Evolutionary conservation across 164 flowering plant species (phyloP), one percentile per base, ranked within the genome.

Genomic region (Vitis cinerea): DNA sequence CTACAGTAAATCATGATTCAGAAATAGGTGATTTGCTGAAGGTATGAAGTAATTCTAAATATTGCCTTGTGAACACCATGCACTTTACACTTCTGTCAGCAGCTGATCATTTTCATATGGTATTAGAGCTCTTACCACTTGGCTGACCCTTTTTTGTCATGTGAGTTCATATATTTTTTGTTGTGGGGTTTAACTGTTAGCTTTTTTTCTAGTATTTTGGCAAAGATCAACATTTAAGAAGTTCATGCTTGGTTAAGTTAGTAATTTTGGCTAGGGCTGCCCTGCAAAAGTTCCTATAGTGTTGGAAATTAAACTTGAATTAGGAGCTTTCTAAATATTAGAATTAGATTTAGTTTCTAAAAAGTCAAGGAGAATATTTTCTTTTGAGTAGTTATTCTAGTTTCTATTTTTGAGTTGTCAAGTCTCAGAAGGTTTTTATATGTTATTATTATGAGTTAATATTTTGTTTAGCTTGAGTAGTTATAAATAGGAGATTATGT

Each of bases 31-130:
- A 65, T 48, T 27, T 44, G 7, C 19, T 65, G 59, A 65, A 65
- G 58, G 68, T 65, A 50, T 30, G 59, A 8, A 94, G 72, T 23
- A 23, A 23, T 23, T 23, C 27, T 23, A 23, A 23, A 23, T 23
- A 23, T 1, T 23, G 27, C 12, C 50, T 57, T 59, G n/a, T 59
- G 29, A 58, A 16, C 55, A 10, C 30, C 59, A 14, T 15, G 7
- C 13, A 65, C 37, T 65, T 50, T 65, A 60, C 23, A 2, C 17
- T 56, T 9, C 52, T 30, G 16, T 66, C 60, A 12, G 14, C 10
- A 10, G 17, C 44, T 10, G 9, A 31, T 31, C 3, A 16, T 61
- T 19, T 19, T 19, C 23, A 19, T 15, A 14, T 13, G 8, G 44
- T 31, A 44, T 17, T 17, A 16, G 14, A 13, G 17, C 50, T 31